A percentile compares a stretch with the other conserved stretches of the same genome.
These are phyloP conservation scores for Pichia thaimueangensis DNA, from an alignment of 805 yeast genomes.

Conservation along the genomic window DNA sequence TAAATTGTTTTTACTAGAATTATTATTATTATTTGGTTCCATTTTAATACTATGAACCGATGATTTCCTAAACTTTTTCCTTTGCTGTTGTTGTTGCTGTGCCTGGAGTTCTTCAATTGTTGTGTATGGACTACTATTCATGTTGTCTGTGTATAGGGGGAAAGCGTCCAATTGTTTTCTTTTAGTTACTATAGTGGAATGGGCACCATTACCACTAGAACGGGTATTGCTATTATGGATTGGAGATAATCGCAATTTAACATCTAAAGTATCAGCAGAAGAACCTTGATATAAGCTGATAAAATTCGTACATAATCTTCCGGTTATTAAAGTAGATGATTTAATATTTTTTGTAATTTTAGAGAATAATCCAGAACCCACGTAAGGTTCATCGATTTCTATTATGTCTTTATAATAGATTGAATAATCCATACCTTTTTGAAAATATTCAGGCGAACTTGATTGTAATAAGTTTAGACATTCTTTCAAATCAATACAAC, in stretches of 20 bases:
- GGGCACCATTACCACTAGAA: background rate
- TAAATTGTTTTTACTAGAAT: constrained; percentile 5
- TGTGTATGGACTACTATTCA: constrained; percentile 8
- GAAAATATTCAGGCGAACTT: constrained; percentile 42
- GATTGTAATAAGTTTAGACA: constrained; percentile 37
- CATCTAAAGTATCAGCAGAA: constrained; percentile 46
- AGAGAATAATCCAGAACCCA: constrained; percentile 39
- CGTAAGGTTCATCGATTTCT: constrained; percentile 47
- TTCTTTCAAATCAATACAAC: constrained; percentile 39
- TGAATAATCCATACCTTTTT: constrained; percentile 38
- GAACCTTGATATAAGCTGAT: constrained; percentile 37
- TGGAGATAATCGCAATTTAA: constrained; percentile 43
- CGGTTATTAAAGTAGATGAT: constrained; percentile 39
- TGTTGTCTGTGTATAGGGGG: constrained; percentile 7
- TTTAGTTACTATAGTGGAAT: background rate
- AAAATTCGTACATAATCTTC: constrained; percentile 52
- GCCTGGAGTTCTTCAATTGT: constrained; percentile 10
- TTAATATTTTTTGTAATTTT: constrained; percentile 22
- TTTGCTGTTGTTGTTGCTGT: constrained; percentile 3
- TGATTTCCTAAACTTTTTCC: constrained; percentile 2
- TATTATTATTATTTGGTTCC: constrained; percentile 1
- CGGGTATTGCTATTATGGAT: constrained; percentile 7
- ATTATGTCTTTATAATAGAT: constrained; percentile 41
- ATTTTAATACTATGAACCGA: background rate
- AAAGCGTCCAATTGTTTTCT: constrained; percentile 6